Conservation (phyloP, 129 eudicot species). For the Tagetes patula region DNA sequence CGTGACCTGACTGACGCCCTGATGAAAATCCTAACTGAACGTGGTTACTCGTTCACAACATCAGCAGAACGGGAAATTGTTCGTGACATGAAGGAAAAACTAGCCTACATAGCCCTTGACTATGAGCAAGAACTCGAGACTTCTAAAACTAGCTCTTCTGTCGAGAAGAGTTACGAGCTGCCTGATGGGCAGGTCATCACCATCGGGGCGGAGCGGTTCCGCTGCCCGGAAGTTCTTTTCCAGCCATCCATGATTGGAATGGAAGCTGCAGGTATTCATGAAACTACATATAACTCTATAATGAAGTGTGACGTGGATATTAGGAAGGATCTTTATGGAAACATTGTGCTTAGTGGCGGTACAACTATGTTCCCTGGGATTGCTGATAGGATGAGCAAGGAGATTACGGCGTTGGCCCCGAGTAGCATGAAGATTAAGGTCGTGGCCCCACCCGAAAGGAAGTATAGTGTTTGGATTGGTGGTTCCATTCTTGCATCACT, state of each 20-base stretch:
- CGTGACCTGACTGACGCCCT: conserved; percentile 20
- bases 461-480: conserved; percentile 18
- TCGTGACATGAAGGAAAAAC: conserved; percentile 13
- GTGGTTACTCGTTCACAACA: conserved; percentile 17
- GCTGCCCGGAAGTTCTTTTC: conserved; percentile 28
- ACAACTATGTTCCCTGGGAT: conserved; percentile 18
- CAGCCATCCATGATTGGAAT: conserved; percentile 65
- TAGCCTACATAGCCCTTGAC: conserved; percentile 20
- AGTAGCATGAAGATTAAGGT: conserved; percentile 19
- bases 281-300: conserved; percentile 55
- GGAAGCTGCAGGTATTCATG: conserved; percentile 65
- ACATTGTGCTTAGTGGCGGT: conserved; percentile 11
- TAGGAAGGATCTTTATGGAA: conserved; percentile 14
- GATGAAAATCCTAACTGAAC: conserved; percentile 18
- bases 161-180: conserved; percentile 12
- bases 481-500: conserved; percentile 19
- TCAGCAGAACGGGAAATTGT: conserved; percentile 19
- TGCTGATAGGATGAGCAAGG: conserved; percentile 10
- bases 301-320: conserved; percentile 53
- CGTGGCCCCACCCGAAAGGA: conserved; percentile 19
- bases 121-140: conserved; percentile 18
- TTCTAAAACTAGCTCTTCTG: conserved; percentile 17
- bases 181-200: conserved; percentile 17
- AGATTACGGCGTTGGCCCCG: conserved; percentile 15
- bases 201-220: conserved; percentile 20